phyloP scores from a whole-genome alignment of 371 early-diverging fungal species.

The Mortierella sp. region DNA sequence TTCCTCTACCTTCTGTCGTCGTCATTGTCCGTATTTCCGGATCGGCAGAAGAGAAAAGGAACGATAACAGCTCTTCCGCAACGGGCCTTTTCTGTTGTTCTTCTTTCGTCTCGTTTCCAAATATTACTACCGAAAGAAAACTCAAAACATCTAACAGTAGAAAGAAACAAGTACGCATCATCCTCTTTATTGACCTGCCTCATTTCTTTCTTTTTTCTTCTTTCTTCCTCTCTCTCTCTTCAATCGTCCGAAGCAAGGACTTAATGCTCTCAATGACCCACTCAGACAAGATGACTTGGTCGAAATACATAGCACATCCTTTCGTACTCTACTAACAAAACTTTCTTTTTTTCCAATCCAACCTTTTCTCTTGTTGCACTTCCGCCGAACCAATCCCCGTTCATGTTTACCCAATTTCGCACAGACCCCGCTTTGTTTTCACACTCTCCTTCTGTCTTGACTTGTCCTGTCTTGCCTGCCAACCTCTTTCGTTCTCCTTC shows the following conservation, averaged over 20 bases:
- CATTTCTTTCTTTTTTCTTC: neutral
- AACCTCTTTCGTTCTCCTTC: too few relatives aligned
- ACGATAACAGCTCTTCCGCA: neutral
- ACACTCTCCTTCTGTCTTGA: neutral
- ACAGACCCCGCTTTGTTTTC: neutral
- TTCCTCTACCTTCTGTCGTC: neutral
- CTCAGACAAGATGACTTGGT: neutral
- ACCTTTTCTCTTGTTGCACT: neutral
- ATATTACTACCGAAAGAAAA: neutral
- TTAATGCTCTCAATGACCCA: constrained; percentile 1
- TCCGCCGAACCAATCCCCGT: constrained; percentile 3
- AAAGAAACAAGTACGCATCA: neutral
- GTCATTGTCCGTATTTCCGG: neutral
- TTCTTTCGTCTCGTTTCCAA: neutral
- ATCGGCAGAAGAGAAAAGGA: neutral
- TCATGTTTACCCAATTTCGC: constrained; percentile 1
- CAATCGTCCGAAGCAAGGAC: neutral
- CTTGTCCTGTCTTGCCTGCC: neutral
- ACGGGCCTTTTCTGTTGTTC: neutral
- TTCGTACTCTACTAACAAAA: neutral
- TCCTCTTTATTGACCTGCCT: neutral
- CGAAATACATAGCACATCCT: neutral
- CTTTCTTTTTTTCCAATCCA: neutral
- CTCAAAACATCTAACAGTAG: neutral
- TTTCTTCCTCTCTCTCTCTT: neutral